Conservation (phyloP, 805 yeast genomes). For the Kuraishia floccosa region DNA sequence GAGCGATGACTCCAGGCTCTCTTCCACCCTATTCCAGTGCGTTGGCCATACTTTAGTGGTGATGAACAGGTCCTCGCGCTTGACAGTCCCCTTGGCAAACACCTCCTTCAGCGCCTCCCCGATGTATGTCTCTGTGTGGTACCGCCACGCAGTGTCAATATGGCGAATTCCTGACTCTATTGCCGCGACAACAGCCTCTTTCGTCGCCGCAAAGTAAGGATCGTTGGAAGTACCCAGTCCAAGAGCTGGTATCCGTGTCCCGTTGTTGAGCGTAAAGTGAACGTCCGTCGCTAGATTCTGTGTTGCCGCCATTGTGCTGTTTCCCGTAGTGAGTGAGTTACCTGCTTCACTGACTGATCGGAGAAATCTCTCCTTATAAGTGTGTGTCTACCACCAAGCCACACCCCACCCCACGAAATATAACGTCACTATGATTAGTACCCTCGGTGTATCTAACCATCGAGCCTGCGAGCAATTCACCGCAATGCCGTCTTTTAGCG, state of each 20-base stretch:
- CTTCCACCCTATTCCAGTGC: conserved; percentile 24
- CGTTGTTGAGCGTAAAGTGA: conserved; percentile 35
- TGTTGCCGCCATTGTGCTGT: too few species aligned
- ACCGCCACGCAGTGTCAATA: conserved; percentile 41
- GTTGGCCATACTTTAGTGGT: conserved; percentile 66
- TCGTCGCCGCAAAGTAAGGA: conserved; percentile 19
- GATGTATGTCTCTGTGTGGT: conserved; percentile 28
- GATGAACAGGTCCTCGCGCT: conserved; percentile 47
- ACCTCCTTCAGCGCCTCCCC: conserved; percentile 36
- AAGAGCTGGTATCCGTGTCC: conserved; percentile 49
- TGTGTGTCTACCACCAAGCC: too few species aligned
- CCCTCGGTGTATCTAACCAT: too few species aligned
- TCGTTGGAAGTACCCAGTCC: conserved; percentile 51
- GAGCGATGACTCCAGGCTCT: conserved; percentile 28
- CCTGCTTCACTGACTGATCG: too few species aligned
- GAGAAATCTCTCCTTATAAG: too few species aligned
- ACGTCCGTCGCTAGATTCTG: too few species aligned
- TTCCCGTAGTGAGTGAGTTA: too few species aligned
- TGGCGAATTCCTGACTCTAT: conserved; percentile 37
- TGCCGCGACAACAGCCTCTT: conserved; percentile 44
- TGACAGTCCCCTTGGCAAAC: conserved; percentile 30
- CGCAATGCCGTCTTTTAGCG: too few species aligned
- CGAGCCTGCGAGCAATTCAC: too few species aligned
- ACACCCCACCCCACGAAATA: too few species aligned
- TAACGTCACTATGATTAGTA: too few species aligned